phyloP scores from a whole-genome alignment of 2,329 filamentous ascomycete genomes.

The Mollisiaceae sp. region DNA sequence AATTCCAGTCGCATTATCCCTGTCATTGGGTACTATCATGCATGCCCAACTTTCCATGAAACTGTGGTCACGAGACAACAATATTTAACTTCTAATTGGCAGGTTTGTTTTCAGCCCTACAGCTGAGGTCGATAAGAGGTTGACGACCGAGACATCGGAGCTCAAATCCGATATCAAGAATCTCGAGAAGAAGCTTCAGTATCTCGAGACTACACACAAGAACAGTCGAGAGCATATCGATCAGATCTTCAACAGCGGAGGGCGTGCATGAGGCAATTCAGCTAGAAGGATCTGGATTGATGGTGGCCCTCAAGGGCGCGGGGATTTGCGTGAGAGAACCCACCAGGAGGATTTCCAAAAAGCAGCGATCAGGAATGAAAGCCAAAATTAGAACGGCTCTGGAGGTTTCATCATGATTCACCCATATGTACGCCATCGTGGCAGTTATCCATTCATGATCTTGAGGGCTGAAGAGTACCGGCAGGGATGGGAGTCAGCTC shows the following conservation, averaged over 20 bases:
- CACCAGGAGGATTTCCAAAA: slow-evolving; percentile 4
- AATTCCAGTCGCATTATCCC: slow-evolving; percentile 8
- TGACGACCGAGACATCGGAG: slow-evolving; percentile 75
- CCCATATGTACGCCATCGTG: slow-evolving; percentile 11
- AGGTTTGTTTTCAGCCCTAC: slow-evolving; percentile 90
- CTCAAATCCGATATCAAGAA: slow-evolving; percentile 79
- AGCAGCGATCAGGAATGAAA: slow-evolving; percentile 21
- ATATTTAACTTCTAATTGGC: slow-evolving; percentile 23
- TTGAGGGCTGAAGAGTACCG: slow-evolving; percentile 19
- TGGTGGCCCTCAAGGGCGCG: background rate
- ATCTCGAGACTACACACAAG: slow-evolving; percentile 92
- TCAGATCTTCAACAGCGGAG: slow-evolving; percentile 72
- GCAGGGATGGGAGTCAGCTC: slow-evolving; percentile 17
- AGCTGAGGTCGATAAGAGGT: slow-evolving; percentile 73
- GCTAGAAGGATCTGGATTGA: slow-evolving; percentile 8
- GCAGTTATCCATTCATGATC: slow-evolving; percentile 4
- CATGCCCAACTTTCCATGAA: slow-evolving; percentile 17
- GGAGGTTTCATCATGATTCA: slow-evolving; percentile 14
- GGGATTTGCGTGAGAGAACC: background rate
- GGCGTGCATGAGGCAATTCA: slow-evolving; percentile 34
- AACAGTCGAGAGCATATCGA: slow-evolving; percentile 93
- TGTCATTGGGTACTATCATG: slow-evolving; percentile 19
- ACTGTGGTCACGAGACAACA: slow-evolving; percentile 24
- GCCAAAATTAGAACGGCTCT: slow-evolving; percentile 19
- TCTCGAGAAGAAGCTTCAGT: slow-evolving; percentile 86